Percentiles rank a stretch among this genome's conserved stretches.
phyloP scores from a whole-genome alignment of 768 basidiomycete species.

The Kwoniella sp. region DNA sequence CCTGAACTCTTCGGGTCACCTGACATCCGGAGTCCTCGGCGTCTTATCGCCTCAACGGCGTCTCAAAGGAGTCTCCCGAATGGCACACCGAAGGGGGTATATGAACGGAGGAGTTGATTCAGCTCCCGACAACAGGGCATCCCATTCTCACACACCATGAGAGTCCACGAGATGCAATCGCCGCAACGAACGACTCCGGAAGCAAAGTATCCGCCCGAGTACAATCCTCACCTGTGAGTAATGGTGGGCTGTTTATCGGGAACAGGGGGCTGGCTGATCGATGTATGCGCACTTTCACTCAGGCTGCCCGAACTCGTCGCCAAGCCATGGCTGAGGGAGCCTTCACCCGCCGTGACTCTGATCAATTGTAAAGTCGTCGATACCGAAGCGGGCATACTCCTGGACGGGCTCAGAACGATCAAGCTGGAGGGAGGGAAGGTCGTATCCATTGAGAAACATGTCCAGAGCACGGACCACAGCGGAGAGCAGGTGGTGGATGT shows the following conservation, averaged over 20 bases:
- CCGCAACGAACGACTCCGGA: neutral
- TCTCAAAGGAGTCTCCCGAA: too few species aligned
- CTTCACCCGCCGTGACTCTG: constrained; percentile 1
- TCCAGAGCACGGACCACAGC: neutral
- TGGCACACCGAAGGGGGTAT: too few species aligned
- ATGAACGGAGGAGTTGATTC: too few species aligned
- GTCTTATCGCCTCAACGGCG: too few species aligned
- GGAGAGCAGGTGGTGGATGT: constrained; percentile 35
- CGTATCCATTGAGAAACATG: neutral
- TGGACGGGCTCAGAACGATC: constrained; percentile 48
- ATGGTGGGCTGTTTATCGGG: too few species aligned
- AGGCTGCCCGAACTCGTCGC: constrained; percentile 10
- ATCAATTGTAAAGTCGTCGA: constrained; percentile 57
- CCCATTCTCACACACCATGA: too few species aligned
- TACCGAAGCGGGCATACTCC: constrained; percentile 43
- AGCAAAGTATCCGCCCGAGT: neutral
- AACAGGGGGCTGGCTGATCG: too few species aligned
- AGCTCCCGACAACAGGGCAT: too few species aligned
- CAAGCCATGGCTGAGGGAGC: constrained; percentile 16
- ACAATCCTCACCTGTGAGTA: constrained; percentile 2
- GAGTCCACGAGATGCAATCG: too few species aligned
- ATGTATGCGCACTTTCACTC: too few species aligned
- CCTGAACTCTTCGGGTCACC: neutral
- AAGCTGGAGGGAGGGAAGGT: constrained; percentile 5
- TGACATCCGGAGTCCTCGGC: neutral